Percentiles rank a stretch among this genome's conserved stretches.
Evolutionary conservation across 2,329 filamentous ascomycete species (phyloP).

Genomic region (Colletotrichum sp.): DNA sequence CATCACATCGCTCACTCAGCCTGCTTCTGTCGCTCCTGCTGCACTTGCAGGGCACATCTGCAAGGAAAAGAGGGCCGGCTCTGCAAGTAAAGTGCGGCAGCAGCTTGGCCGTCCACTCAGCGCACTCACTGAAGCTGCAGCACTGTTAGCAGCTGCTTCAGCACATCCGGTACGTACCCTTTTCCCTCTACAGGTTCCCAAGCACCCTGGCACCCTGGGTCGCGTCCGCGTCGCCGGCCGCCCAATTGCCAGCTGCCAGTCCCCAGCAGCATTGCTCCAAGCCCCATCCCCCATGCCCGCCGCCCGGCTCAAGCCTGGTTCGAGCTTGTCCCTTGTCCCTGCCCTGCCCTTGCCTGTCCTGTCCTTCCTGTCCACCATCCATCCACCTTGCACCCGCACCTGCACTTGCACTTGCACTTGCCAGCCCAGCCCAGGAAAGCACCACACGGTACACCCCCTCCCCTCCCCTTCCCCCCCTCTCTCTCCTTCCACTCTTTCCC

Average conservation of each 20-base stretch:
- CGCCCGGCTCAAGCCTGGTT: background rate
- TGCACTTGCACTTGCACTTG: background rate
- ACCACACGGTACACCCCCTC: background rate
- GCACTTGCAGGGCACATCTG: constrained; percentile 20
- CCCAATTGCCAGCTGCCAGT: background rate
- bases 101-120: background rate
- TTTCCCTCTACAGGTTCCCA: background rate
- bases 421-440: background rate
- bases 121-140: background rate
- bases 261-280: background rate
- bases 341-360: background rate
- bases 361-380: background rate
- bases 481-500: background rate
- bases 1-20: background rate
- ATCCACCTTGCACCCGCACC: background rate
- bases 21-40: constrained; percentile 1
- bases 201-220: background rate
- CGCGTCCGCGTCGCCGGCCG: background rate
- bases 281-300: background rate
- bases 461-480: background rate
- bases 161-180: background rate
- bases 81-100: constrained; percentile 14
- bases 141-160: background rate
- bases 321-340: constrained; percentile 16
- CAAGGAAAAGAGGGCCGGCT: constrained; percentile 20